Base-by-base conservation (phyloP, 2,329 filamentous ascomycete genomes). In the Xylaria sp. region DNA sequence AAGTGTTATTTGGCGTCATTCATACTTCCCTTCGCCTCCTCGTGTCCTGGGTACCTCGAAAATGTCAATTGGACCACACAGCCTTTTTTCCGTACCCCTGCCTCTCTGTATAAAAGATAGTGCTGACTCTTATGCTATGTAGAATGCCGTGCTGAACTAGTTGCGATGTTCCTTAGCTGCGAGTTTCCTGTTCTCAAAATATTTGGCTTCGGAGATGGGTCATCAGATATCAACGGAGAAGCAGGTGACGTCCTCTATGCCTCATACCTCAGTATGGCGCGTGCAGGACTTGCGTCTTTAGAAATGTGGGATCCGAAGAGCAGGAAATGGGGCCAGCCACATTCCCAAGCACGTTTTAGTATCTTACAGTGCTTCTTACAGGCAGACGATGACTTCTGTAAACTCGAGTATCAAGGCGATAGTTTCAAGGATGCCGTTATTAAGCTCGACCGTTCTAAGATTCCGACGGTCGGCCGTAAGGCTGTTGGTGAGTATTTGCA, bases 231-330 rank as follows among this genome's bases (percentile, higher is more conserved):
- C 69, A 80, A 91, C 67, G 84, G 86, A 63, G 87, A 91, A 72
- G 92, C 93, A 9, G 94, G 93, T 45, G 91, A 97, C 73, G 87
- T 99, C 6, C 86, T 98, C 7, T 97, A 94, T 72, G 88, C 89
- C 0, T 89, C 91, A 2, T 99, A 98, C 76, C 85, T 99, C 9
- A 88, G 89, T 69, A 98, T 99, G 94, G 95, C 95, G 14, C 88
- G 94, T 38, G 92, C 93, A n/a, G 95, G 95, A 64, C 83, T 99
- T 46, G 87, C 89, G 5, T 91, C 94, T 1, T 84, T 98, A 21
- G 94, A 98, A 75, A 92, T 95, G 83, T 98, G 93, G 93, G 93
- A 97, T 72, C 93, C 93, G 5, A 94, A 94, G 80, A 89, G 85
- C 70, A 84, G 88, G 68, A 97, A 96, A 80, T 97, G 94, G 94